phyloP scores from a whole-genome alignment of 208 protist genomes.

The Trypanosoma rangeli region DNA sequence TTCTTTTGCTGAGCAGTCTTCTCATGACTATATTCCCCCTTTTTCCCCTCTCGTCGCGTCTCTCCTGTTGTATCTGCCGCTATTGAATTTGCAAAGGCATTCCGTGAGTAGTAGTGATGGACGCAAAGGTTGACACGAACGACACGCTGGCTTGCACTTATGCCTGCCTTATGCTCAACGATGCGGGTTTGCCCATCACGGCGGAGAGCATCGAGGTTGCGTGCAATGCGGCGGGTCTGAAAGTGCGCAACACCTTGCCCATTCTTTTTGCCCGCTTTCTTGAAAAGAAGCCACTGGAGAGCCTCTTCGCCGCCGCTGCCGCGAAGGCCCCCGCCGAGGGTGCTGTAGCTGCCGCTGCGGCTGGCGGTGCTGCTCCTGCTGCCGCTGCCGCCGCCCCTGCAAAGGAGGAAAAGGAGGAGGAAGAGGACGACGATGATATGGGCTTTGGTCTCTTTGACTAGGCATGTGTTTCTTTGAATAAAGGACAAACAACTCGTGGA shows the following conservation, averaged over 20 bases:
- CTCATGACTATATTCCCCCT: not conserved
- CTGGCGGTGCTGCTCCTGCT: slow-evolving; percentile 37
- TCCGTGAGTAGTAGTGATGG: slow-evolving; percentile 41
- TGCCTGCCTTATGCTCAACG: slow-evolving; percentile 73
- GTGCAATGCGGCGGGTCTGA: slow-evolving; percentile 66
- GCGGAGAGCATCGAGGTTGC: slow-evolving; percentile 74
- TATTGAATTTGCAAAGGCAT: slow-evolving; percentile 5
- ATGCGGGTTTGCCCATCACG: slow-evolving; percentile 67
- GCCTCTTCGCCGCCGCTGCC: slow-evolving; percentile 57
- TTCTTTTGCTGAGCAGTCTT: slow-evolving; percentile 4
- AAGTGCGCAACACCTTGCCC: slow-evolving; percentile 70
- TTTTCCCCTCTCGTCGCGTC: not conserved
- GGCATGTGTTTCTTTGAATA: slow-evolving; percentile 6
- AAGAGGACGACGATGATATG: slow-evolving; percentile 81
- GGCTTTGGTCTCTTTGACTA: slow-evolving; percentile 81
- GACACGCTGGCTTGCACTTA: slow-evolving; percentile 88
- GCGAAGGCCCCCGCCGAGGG: slow-evolving; percentile 46
- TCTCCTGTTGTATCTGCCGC: not conserved
- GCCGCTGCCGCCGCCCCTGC: slow-evolving; percentile 37
- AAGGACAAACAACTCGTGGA: not conserved
- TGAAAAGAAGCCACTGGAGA: slow-evolving; percentile 75
- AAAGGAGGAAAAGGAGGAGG: slow-evolving; percentile 34
- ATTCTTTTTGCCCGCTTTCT: slow-evolving; percentile 85
- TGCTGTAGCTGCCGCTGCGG: slow-evolving; percentile 35
- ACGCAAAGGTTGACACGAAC: slow-evolving; percentile 38